Conservation (phyloP, 371 early-diverging fungal genomes). For the Coemansia sp. region DNA sequence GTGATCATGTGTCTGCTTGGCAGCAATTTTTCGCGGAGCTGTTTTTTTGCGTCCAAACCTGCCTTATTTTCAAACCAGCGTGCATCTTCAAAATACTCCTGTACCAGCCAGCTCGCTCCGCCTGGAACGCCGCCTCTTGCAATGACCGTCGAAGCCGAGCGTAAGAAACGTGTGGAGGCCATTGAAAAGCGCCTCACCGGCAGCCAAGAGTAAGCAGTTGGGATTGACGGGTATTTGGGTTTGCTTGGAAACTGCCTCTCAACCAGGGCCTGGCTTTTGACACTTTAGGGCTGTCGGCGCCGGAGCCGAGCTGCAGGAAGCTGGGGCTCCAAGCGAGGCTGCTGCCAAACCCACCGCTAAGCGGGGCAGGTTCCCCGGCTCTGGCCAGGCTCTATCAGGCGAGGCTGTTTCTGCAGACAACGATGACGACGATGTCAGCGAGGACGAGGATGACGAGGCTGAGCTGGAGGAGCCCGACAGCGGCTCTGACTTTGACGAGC, state of each 20-base stretch:
- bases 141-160: slow-evolving; percentile 32
- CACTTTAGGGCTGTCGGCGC: neutral
- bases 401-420: slow-evolving; percentile 2
- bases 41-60: neutral
- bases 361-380: slow-evolving; percentile 28
- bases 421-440: slow-evolving; percentile 3
- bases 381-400: slow-evolving; percentile 29
- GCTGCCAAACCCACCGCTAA: slow-evolving; percentile 12
- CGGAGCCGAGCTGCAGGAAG: neutral
- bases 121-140: neutral
- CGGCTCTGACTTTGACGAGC: slow-evolving; percentile 9
- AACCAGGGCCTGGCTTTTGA: neutral
- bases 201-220: slow-evolving; percentile 15
- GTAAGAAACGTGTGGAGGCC: slow-evolving; percentile 25
- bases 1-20: neutral
- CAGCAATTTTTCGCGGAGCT: neutral
- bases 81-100: neutral
- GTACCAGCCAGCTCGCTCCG: no score
- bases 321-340: neutral
- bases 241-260: no score
- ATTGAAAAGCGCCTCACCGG: slow-evolving; percentile 27
- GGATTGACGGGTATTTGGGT: no score
- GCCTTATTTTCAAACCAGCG: neutral
- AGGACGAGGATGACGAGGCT: slow-evolving; percentile 8
- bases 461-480: slow-evolving; percentile 4